Evolutionary conservation across 1,139 yeast genomes (phyloP), one percentile per base, ranked within the genome.

Genomic region (Petasospora fabianii): DNA sequence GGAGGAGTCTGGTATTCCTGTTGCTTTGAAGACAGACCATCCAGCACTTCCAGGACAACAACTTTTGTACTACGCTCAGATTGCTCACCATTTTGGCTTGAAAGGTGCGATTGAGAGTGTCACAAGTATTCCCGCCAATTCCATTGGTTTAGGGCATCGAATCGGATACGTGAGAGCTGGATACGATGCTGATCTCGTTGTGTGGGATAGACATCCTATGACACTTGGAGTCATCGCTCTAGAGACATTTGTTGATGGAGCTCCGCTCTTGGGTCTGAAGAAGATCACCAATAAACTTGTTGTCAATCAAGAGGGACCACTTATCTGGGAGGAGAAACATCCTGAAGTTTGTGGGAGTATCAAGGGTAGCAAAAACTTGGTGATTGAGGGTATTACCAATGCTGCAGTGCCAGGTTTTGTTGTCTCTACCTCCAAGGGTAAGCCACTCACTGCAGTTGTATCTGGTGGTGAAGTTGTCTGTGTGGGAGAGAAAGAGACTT

Each of bases 141-240:
- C 30, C 9, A 32, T 37, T 12, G 36, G 36, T 2, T 20, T 37
- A 16, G 32, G 27, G 3, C 40, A 37, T 24, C 13, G 40, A 24
- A 14, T 37, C 28, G 40, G 40, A 12, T 32, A 29, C 15, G 34
- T 37, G 15, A 32, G 36, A 26, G 27, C 32, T 10, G 40, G 40
- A 1, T 37, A 37, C 14, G 40, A 37, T 24, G 40, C 40, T 15
- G 40, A 37, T 13, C 20, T 37, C 14, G 40, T 37, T 9, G 35
- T 37, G 4, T 37, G 40, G 40, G 40, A 37, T 14, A 37, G 36
- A 21, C 40, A 37, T 26, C 40, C 40, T 12, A 14, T 37, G n/a
- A 17, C 22, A 11, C 30, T 37, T 15, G 40, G 40, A 19, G 40
- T 17, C 24, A 17, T 15, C 26, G 17, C 24, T 22, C 15, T 37